phyloP scores from a whole-genome alignment of 2,329 filamentous ascomycete species.

The Ascochyta lentis region DNA sequence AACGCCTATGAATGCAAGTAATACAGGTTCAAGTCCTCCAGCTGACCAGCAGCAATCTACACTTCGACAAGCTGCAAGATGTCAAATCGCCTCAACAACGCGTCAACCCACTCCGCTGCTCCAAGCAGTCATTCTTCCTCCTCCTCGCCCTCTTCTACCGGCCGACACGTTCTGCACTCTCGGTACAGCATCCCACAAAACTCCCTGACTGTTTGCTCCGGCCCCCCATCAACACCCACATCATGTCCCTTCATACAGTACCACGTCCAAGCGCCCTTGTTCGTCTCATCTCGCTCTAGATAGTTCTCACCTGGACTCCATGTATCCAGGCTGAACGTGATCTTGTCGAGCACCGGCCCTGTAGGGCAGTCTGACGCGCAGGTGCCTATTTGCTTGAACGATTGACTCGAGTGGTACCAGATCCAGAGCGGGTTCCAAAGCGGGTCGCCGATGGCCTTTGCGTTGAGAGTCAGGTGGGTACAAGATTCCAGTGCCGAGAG shows the following conservation, averaged over 20 bases:
- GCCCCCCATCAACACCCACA: slow-evolving; percentile 29
- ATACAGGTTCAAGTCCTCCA: not conserved
- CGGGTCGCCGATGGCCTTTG: slow-evolving; percentile 47
- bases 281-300: slow-evolving; percentile 29
- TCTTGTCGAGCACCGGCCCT: slow-evolving; percentile 34
- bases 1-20: not conserved
- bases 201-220: slow-evolving; percentile 35
- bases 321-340: slow-evolving; percentile 45
- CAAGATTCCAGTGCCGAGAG: slow-evolving; percentile 29
- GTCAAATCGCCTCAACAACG: slow-evolving; percentile 1
- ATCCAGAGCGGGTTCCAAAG: slow-evolving; percentile 51
- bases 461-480: slow-evolving; percentile 34
- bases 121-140: slow-evolving; percentile 11
- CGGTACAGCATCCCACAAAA: slow-evolving; percentile 40
- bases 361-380: slow-evolving; percentile 8
- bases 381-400: slow-evolving; percentile 43
- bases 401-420: slow-evolving; percentile 46
- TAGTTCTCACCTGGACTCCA: slow-evolving; percentile 48
- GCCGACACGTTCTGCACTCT: slow-evolving; percentile 35
- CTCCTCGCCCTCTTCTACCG: slow-evolving; percentile 21
- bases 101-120: not conserved
- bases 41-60: slow-evolving; percentile 4
- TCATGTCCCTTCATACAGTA: slow-evolving; percentile 39
- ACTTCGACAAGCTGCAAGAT: slow-evolving; percentile 4
- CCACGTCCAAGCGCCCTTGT: slow-evolving; percentile 42